Conservation (phyloP, 176 grass and related monocot genomes). For the Avena insularis region DNA sequence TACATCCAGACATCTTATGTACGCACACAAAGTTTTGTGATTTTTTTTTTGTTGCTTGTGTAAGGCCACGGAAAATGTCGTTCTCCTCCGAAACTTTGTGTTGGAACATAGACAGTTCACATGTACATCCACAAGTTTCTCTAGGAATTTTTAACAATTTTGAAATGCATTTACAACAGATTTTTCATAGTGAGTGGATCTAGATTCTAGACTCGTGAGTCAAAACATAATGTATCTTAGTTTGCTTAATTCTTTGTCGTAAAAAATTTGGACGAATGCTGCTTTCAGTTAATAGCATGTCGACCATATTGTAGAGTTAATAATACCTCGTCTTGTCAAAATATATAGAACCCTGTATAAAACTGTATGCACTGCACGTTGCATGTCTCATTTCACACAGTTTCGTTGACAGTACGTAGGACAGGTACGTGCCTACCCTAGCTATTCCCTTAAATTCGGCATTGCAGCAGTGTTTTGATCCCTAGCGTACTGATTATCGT, state of each 20-base stretch:
- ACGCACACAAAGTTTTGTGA: too few species aligned
- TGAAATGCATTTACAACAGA: too few species aligned
- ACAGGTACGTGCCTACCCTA: neutral
- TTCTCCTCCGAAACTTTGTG: too few species aligned
- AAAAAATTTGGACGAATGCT: too few species aligned
- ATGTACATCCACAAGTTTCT: too few species aligned
- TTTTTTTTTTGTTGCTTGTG: too few species aligned
- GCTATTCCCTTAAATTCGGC: constrained; percentile 17
- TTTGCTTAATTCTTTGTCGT: neutral
- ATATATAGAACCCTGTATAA: neutral
- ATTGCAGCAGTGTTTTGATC: neutral
- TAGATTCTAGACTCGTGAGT: too few species aligned
- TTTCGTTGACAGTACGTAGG: neutral
- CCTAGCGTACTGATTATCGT: neutral
- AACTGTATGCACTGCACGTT: neutral
- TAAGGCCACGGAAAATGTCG: too few species aligned
- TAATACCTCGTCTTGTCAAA: neutral
- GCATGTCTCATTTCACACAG: neutral
- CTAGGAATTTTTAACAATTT: too few species aligned
- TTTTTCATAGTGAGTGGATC: too few species aligned
- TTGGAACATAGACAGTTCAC: too few species aligned
- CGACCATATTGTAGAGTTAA: neutral
- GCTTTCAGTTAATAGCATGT: neutral
- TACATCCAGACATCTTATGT: too few species aligned
- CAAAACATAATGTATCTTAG: neutral